Evolutionary conservation across 1,284 basidiomycete genomes (phyloP), one percentile per base, ranked within the genome.

Genomic region (Trametes versicolor): DNA sequence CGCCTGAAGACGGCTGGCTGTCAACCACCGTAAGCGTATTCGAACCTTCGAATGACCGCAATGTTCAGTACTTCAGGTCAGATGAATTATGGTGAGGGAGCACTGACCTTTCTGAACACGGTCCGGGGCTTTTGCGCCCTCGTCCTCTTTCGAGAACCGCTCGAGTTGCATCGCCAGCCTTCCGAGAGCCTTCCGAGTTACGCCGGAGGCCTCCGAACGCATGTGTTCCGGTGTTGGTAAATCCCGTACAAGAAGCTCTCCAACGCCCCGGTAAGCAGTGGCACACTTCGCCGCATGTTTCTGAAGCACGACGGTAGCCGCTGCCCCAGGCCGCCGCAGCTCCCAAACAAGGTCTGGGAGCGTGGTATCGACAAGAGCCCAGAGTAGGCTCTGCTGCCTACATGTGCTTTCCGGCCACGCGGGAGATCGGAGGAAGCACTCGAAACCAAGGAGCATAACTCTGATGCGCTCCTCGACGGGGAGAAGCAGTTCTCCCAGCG

Each of bases 321-420:
- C 25, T 10, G n/a, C 23, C 1, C 12, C 21, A 15, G 37, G 34
- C 2, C 5, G 4, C 4, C 29, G 49, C 21, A 58, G n/a, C n/a
- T 27, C 39, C 41, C 37, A 25, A 3, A 62, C 19, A 4, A 66
- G 47, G 3, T 49, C 47, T 9, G 60, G 66, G 12, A 67, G 66
- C 6, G 43, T 49, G 1, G 63, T 64, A 36, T 50, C 59, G 9
- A 52, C 41, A 17, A 67, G 60, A 1, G 63, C 63, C 60, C 53
- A 59, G 0, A 67, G 21, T 19, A 64, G 60, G 56, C 47, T 63
- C 2, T 60, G 55, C 13, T 54, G 56, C n/a, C 66, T 60, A 13
- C 52, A 51, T 4, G 15, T 27, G 21, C 54, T 63, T 17, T 32
- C 29, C 23, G 29, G 47, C 66, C 63, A 64, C 10, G 52, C 29